Evolutionary conservation across 2,329 filamentous ascomycete species (phyloP), one percentile per base, ranked within the genome.

Genomic region (Aspergillus proliferans): DNA sequence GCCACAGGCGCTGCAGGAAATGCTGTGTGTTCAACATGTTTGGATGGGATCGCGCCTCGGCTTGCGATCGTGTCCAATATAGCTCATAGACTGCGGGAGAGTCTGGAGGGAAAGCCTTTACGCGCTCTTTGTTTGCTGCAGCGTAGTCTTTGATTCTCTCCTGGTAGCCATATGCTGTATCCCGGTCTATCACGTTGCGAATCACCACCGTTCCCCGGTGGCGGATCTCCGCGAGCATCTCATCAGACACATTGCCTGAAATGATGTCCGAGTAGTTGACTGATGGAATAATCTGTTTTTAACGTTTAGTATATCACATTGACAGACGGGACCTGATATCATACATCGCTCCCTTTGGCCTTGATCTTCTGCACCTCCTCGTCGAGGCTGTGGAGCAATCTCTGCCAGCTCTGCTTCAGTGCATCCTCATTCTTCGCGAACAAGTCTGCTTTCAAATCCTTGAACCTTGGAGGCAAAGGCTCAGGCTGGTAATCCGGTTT

Each of bases 61-160:
- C 71, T 63, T 91, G 87, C 1, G 84, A 73, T 1, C 76, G 74
- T 0, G 84, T 85, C 86, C 86, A 89, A 68, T 89, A 90, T 1
- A 90, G 71, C 63, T 89, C 86, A 59, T 81, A 88, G 5, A 90
- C 85, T 41, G 86, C 82, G 0, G 85, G 85, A 39, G 83, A 76
- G 42, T 84, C 71, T 0, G 76, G 67, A 0, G 85, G 87, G 53
- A 87, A 90, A 2, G 82, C 85, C 48, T 78, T 72, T 19, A 73
- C 65, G 12, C 58, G 60, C 40, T 66, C 57, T 42, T 62, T 78
- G 59, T 90, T 90, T 47, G 75, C 75, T 10, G 68, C 69, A 6
- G 87, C 78, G 56, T 90, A 90, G 6, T 80, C 78, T 53, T 83
- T 78, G 5, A 85, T 70, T 51, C 84, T 76, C 7, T 73, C 72